Evolutionary conservation across 2,329 filamentous ascomycete genomes (phyloP), one percentile per base, ranked within the genome.

Genomic region (Volutella citrinella): DNA sequence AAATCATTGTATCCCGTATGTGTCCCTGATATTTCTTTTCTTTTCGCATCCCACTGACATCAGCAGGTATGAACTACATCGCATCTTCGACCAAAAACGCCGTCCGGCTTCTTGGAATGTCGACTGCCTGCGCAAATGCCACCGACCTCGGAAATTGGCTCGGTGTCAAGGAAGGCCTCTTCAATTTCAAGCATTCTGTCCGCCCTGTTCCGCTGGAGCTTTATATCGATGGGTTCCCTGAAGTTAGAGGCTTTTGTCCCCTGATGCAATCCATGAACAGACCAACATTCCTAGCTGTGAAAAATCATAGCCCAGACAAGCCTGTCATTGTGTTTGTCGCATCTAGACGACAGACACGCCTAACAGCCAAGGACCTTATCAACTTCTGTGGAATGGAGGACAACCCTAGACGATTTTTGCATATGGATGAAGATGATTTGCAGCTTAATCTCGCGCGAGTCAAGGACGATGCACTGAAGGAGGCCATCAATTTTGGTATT

Each of bases 221-320:
- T 26, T 98, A 87, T 62, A 98, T 98, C 48, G 93, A 98, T 58
- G 94, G 93, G 0, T 98, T 98, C 57, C 90, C 93, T 0, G 88
- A 97, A 55, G 84, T 93, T 48, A 79, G 91, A 40, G 93, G 93
- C 1, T 98, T 98, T 68, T 97, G 91, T 52, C 89, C 93, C 1
- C 65, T 98, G 46, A 98, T 98, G 93, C 91, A 97, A 64, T 95
- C 89, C 1, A 98, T 98, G 93, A 98, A 98, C 56, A 78, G 93
- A 7, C 93, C 93, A 3, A 96, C 93, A 0, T 98, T 97, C 64
- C 69, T 97, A 19, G 93, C 93, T 1, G 93, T 98, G 61, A 96
- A 98, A 62, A 88, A 83, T 10, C 94, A 98, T 63, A 96, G 90
- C 25, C 93, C 94, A 1, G 83, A 89, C 33, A 97, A 98, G 62